Evolutionary conservation across 139 green algal species (phyloP), one percentile per base, ranked within the genome.

Genomic region (Chlamydomonas sp.): DNA sequence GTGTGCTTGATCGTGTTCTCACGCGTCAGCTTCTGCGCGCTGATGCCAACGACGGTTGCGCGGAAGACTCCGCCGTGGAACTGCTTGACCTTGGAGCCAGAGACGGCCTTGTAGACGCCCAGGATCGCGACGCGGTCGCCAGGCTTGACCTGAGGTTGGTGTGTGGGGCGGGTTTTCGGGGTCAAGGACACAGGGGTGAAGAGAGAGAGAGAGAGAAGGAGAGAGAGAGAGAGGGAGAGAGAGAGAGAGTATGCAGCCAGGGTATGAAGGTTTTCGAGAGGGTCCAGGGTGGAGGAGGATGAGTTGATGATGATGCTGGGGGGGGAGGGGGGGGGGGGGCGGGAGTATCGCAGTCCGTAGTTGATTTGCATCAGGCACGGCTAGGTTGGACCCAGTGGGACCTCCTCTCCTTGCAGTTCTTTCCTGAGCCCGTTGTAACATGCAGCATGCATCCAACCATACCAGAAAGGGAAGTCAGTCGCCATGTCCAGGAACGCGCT

Each of bases 41-140:
- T 61, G 59, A 82, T 80, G 62, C 78, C 88, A 13, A 93, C 79
- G 39, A 93, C 37, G 33, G 84, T 48, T 5, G 86, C 82, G 29
- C 73, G 67, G 26, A 68, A 68, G 22, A 68, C 60, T 10, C 60
- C 60, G 8, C 54, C 54, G 60, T 49, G 60, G 60, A 49, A 43
- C 5, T n/a, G 16, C 10, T 10, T 48, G 31, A 68, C 60, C 5
- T 26, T 49, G 31, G 13, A 48, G 59, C 67, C 75, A 5, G 89
- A 70, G 43, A 97, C 62, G 3, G 95, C 81, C 77, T 94, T 95
- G 83, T 97, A 99, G 48, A 98, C 81, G 63, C 95, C 95, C 31
- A 89, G 75, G n/a, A 97, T 76, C 22, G 71, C 73, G 0, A 99
- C 85, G 2, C 95, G 77, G 75, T 98, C 95, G 8, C 95, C 95